phyloP scores from a whole-genome alignment of 495 filamentous ascomycete species.

The Platismatia glauca region DNA sequence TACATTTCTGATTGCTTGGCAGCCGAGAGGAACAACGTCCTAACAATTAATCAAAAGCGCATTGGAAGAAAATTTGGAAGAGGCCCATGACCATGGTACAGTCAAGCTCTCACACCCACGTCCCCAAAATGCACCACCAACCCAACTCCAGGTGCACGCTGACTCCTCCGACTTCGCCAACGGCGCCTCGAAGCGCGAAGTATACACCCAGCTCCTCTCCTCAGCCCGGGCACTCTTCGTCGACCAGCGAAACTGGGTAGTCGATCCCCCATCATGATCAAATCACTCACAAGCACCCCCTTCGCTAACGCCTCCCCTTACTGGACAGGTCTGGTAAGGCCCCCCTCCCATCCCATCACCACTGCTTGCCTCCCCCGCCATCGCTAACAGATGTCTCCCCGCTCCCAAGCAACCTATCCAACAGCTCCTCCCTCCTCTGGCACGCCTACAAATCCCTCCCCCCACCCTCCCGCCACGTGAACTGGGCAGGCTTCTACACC shows the following conservation, averaged over 20 bases:
- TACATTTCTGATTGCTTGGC: too few species aligned
- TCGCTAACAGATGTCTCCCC: slow-evolving; percentile 1
- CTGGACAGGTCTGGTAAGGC: slow-evolving; percentile 49
- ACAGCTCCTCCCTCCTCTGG: slow-evolving; percentile 76
- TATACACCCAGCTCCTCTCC: slow-evolving; percentile 65
- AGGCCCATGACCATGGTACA: slow-evolving; percentile 1
- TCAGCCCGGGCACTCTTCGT: slow-evolving; percentile 62
- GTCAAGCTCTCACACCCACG: background rate
- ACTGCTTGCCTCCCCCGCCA: background rate
- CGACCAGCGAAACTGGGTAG: slow-evolving; percentile 83
- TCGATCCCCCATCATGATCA: slow-evolving; percentile 24
- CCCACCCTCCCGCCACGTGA: slow-evolving; percentile 60
- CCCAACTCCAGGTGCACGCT: slow-evolving; percentile 61
- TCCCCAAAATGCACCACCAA: background rate
- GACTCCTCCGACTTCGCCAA: slow-evolving; percentile 68
- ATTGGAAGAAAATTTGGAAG: background rate
- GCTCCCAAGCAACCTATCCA: slow-evolving; percentile 67
- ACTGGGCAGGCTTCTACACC: slow-evolving; percentile 92
- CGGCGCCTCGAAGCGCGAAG: slow-evolving; percentile 59
- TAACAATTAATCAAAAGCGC: too few species aligned
- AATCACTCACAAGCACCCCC: slow-evolving; percentile 5
- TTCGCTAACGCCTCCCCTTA: slow-evolving; percentile 11
- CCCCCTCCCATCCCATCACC: background rate
- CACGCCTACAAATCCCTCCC: slow-evolving; percentile 75
- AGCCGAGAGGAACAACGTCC: too few species aligned